Conservation (phyloP, 768 basidiomycete genomes). For the Kwoniella dejecticola region DNA sequence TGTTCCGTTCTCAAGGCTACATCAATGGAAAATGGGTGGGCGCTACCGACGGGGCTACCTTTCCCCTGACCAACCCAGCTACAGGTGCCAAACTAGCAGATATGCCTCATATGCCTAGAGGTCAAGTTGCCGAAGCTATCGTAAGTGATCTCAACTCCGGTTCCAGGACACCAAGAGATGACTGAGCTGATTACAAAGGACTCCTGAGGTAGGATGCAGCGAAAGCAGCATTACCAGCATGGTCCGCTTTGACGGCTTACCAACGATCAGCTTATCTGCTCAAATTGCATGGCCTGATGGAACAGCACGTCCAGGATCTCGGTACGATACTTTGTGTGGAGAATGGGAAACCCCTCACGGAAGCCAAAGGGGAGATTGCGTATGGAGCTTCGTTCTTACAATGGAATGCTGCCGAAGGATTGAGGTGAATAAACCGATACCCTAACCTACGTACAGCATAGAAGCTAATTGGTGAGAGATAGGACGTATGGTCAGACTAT, state of each 20-base stretch:
- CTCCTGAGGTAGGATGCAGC: slow-evolving; percentile 12
- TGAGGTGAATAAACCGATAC: slow-evolving; percentile 21
- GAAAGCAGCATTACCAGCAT: slow-evolving; percentile 23
- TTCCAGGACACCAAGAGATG: too few species aligned
- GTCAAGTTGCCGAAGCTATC: slow-evolving; percentile 81
- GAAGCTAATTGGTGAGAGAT: slow-evolving; percentile 46
- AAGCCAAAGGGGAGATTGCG: slow-evolving; percentile 44
- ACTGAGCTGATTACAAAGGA: slow-evolving; percentile 1
- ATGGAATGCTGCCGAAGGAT: slow-evolving; percentile 43
- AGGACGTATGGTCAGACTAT: slow-evolving; percentile 92
- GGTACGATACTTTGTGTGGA: slow-evolving; percentile 43
- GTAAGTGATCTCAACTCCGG: slow-evolving; percentile 31
- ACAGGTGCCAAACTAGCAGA: slow-evolving; percentile 29
- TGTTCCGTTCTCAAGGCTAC: slow-evolving; percentile 33
- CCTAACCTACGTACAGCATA: too few species aligned
- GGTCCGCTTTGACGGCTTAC: slow-evolving; percentile 21
- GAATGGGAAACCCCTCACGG: slow-evolving; percentile 47
- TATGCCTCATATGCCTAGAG: slow-evolving; percentile 57
- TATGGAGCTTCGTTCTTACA: slow-evolving; percentile 27
- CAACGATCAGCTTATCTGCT: slow-evolving; percentile 29
- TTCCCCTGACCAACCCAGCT: slow-evolving; percentile 37
- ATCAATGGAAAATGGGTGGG: slow-evolving; percentile 46
- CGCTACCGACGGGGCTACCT: slow-evolving; percentile 25
- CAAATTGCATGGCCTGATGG: slow-evolving; percentile 28
- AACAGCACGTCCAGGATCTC: slow-evolving; percentile 38